Evolutionary conservation across 2,329 filamentous ascomycete species (phyloP).

Genomic region (Ophiostoma angusticollis): DNA sequence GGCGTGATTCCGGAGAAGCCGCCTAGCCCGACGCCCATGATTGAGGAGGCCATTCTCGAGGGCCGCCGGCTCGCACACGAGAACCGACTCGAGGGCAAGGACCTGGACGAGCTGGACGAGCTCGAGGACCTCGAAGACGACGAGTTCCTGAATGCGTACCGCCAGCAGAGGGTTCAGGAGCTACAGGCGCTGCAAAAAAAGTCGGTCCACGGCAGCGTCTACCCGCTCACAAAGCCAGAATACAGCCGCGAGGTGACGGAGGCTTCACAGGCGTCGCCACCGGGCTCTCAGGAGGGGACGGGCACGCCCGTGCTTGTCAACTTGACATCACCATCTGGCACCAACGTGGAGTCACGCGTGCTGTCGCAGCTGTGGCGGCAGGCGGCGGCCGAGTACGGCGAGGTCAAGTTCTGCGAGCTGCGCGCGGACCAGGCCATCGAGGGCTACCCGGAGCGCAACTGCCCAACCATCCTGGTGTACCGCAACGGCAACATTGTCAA

Average conservation of each 20-base stretch:
- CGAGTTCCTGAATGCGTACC: slow-evolving; percentile 75
- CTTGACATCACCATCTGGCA: slow-evolving; percentile 63
- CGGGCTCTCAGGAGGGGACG: not conserved
- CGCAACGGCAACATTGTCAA: slow-evolving; percentile 82
- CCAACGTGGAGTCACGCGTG: slow-evolving; percentile 74
- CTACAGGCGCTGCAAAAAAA: slow-evolving; percentile 62
- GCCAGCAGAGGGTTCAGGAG: slow-evolving; percentile 77
- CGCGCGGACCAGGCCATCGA: slow-evolving; percentile 86
- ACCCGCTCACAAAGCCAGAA: slow-evolving; percentile 87
- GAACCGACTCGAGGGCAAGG: slow-evolving; percentile 86
- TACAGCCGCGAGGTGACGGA: slow-evolving; percentile 88
- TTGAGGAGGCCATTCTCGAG: slow-evolving; percentile 84
- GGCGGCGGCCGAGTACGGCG: slow-evolving; percentile 72
- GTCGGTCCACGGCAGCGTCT: slow-evolving; percentile 77
- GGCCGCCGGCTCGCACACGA: slow-evolving; percentile 76
- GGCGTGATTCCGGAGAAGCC: slow-evolving; percentile 96
- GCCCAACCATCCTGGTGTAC: slow-evolving; percentile 86
- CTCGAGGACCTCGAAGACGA: slow-evolving; percentile 95
- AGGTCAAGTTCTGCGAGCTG: slow-evolving; percentile 97
- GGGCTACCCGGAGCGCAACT: slow-evolving; percentile 89
- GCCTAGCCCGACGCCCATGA: slow-evolving; percentile 86
- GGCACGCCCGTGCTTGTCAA: slow-evolving; percentile 54
- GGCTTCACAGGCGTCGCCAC: slow-evolving; percentile 67
- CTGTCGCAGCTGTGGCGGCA: slow-evolving; percentile 77
- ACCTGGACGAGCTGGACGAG: slow-evolving; percentile 83